A percentile compares a stretch with the other conserved stretches of the same genome.
Conservation (phyloP, 169 alveolate species). For the Eimeria falciformis region DNA sequence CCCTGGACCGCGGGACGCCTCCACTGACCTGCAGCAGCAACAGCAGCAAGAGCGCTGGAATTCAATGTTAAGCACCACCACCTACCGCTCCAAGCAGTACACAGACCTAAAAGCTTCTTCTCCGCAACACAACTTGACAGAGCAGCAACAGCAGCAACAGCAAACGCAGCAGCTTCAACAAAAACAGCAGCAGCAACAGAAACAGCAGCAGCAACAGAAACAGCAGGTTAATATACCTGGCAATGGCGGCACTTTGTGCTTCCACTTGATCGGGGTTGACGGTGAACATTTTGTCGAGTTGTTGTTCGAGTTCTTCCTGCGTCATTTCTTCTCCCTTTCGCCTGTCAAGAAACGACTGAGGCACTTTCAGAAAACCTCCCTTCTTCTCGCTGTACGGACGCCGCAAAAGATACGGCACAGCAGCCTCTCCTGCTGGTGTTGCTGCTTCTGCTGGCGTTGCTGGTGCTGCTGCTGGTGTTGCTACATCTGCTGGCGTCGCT, state of each 20-base stretch:
- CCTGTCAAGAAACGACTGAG: slow-evolving; percentile 24
- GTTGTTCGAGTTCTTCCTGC: not conserved
- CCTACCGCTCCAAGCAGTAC: not conserved
- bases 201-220: slow-evolving; percentile 21
- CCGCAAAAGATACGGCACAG: slow-evolving; percentile 35
- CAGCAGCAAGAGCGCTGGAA: slow-evolving; percentile 8
- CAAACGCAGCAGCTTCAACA: not conserved
- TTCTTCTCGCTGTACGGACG: slow-evolving; percentile 13
- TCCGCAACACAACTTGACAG: not conserved
- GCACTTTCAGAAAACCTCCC: slow-evolving; percentile 17
- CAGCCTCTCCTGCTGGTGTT: not conserved
- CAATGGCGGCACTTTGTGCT: slow-evolving; percentile 29
- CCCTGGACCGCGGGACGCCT: not conserved
- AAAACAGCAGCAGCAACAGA: not conserved
- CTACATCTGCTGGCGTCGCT: not conserved
- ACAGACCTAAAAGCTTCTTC: no score
- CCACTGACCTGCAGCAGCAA: slow-evolving; percentile 41
- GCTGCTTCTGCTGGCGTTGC: not conserved
- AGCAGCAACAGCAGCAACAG: slow-evolving; percentile 13
- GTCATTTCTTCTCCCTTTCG: not conserved
- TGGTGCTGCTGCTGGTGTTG: slow-evolving; percentile 1
- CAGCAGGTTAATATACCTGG: slow-evolving; percentile 20
- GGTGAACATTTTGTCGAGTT: slow-evolving; percentile 5
- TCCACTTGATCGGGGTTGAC: slow-evolving; percentile 15
- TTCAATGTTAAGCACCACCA: slow-evolving; percentile 26